Conservation (phyloP, 805 yeast species). For the Teunomyces aglyptinius region DNA sequence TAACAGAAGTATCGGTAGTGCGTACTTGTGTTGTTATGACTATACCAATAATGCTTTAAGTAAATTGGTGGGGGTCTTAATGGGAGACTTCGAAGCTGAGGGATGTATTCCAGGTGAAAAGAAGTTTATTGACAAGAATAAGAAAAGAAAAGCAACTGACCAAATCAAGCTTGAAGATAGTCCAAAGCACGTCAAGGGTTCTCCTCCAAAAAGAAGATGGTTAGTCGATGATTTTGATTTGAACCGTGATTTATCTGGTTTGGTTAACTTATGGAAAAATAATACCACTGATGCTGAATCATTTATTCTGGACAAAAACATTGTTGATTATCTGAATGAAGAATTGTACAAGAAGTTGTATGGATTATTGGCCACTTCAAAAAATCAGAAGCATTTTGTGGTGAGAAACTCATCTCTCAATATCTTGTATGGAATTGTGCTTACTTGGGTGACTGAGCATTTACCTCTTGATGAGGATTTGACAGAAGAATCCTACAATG, state of each 20-base stretch:
- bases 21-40: slow-evolving; percentile 61
- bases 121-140: slow-evolving; percentile 24
- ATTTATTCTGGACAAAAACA: slow-evolving; percentile 17
- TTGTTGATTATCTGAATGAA: slow-evolving; percentile 24
- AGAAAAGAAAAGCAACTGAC: slow-evolving; percentile 15
- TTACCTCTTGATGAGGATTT: slow-evolving; percentile 11
- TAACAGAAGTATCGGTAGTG: slow-evolving; percentile 52
- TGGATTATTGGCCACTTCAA: slow-evolving; percentile 27
- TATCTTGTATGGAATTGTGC: slow-evolving; percentile 51
- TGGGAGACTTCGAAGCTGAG: slow-evolving; percentile 52
- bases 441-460: slow-evolving; percentile 49
- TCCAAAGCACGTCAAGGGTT: slow-evolving; percentile 8
- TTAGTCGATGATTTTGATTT: slow-evolving; percentile 55
- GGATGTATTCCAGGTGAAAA: slow-evolving; percentile 60
- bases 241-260: slow-evolving; percentile 49
- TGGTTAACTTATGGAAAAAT: slow-evolving; percentile 43
- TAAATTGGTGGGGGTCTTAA: slow-evolving; percentile 48
- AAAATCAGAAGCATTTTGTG: slow-evolving; percentile 48
- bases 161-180: slow-evolving; percentile 2
- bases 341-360: slow-evolving; percentile 29
- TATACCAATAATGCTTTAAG: slow-evolving; percentile 52
- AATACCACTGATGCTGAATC: slow-evolving; percentile 24
- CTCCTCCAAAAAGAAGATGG: slow-evolving; percentile 45
- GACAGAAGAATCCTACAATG: slow-evolving; percentile 9
- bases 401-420: slow-evolving; percentile 56